phyloP scores from a whole-genome alignment of 129 eudicot species.

The Lactuca sativa region DNA sequence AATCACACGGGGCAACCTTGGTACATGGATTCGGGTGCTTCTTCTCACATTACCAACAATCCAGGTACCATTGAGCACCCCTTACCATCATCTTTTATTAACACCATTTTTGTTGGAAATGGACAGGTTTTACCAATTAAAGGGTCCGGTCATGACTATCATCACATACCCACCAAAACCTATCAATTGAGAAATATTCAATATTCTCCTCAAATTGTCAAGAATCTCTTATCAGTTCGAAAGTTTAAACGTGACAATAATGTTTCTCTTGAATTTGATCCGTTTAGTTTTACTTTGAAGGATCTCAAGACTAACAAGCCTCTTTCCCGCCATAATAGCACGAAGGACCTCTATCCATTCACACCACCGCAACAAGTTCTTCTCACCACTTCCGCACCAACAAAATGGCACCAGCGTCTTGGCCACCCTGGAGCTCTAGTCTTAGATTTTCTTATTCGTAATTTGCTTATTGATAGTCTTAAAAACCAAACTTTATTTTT shows the following conservation, averaged over 20 bases:
- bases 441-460: not conserved
- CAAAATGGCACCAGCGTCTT: conserved; percentile 8
- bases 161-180: conserved; percentile 2
- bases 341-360: conserved; percentile 9
- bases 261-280: too few species aligned
- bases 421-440: not conserved
- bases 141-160: not conserved
- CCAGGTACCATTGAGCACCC: not conserved
- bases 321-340: conserved; percentile 3
- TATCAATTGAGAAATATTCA: not conserved
- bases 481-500: not conserved
- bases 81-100: not conserved
- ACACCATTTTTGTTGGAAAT: conserved; percentile 7
- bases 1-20: not conserved
- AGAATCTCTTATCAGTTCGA: not conserved
- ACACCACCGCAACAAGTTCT: not conserved
- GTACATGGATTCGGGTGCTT: conserved; percentile 11
- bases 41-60: not conserved
- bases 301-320: not conserved
- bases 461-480: not conserved
- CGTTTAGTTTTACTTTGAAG: too few species aligned
- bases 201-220: not conserved
- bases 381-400: not conserved
- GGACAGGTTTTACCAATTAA: not conserved
- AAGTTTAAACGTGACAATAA: not conserved